Base-by-base conservation (phyloP, 352 stramenopile species). In the Lagenidium giganteum region DNA sequence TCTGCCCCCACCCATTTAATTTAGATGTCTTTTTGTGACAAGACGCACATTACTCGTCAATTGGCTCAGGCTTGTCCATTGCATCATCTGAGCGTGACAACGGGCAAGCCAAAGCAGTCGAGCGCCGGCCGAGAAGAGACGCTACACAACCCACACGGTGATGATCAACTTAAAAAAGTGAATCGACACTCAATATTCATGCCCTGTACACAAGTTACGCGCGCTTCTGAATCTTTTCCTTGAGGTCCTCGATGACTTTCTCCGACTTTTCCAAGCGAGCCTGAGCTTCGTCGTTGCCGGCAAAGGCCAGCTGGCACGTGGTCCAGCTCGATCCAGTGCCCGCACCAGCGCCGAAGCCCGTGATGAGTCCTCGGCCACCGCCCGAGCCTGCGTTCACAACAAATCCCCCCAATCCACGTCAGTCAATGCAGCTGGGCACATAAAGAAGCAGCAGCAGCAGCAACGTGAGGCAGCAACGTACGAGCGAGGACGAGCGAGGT, bases 241-340 rank as follows among this genome's bases (percentile, higher is more conserved):
- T 87, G 44, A 90, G 70, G 32, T 86, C 72, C 47, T 73, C 67
- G 29, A 90, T 53, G 27, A 81, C 54, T 68, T 87, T 86, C 56
- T 90, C 72, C 45, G 77, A 61, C 60, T 86, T 86, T 62, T 90
- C 58, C 41, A 90, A 63, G 32, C 62, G 53, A 32, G 62, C 70
- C 57, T 90, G 56, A 38, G 77, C 69, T 45, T 86, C 65, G 41
- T 36, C 68, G 57, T 87, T 51, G 43, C 77, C 80, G 32, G 83
- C 70, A 51, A 93, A 93, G 20, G 78, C 81, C 57, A 93, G 45
- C 51, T 88, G 78, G 57, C 81, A 93, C 33, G 77, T 90, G 45
- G 75, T 93, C 81, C 81, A 93, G 60, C 76, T 91, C 35, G 78
- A 88, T 9, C 81, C 81, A 8, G 77, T 73, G 32, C 78, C 81